Evolutionary conservation across 257 asterid species (phyloP).

Genomic region (Nemophila menziesii): DNA sequence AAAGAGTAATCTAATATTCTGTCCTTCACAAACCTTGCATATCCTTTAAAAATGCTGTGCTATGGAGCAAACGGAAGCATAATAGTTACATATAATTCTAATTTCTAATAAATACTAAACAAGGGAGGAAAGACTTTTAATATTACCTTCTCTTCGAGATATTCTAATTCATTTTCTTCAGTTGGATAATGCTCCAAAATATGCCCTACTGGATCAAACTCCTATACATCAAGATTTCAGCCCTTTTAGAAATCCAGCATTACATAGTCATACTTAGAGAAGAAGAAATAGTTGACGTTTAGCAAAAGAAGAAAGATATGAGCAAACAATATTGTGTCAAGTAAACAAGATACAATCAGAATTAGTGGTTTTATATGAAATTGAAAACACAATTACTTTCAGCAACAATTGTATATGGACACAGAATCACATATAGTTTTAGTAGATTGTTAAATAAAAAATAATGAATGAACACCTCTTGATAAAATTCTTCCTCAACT

Average conservation of each 20-base stretch:
- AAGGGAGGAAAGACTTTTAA: conserved; percentile 1
- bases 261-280: background rate
- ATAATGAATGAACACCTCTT: conserved; percentile 40
- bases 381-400: background rate
- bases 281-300: background rate
- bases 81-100: background rate
- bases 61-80: background rate
- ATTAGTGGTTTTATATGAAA: no score
- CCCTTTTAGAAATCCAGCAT: conserved; percentile 15
- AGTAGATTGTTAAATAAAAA: background rate
- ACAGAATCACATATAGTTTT: background rate
- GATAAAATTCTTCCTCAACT: conserved; percentile 78
- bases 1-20: background rate
- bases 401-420: background rate
- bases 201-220: conserved; percentile 78
- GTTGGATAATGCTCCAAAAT: conserved; percentile 58
- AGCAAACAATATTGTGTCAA: background rate
- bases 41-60: background rate
- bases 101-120: background rate
- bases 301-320: background rate
- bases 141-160: conserved; percentile 82
- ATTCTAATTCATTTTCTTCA: conserved; percentile 54
- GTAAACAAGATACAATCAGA: background rate
- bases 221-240: conserved; percentile 33
- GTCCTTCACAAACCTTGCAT: background rate